A percentile compares a stretch with the other conserved stretches of the same genome.
phyloP scores from a whole-genome alignment of 257 asterid genomes.

The Ballota nigra region DNA sequence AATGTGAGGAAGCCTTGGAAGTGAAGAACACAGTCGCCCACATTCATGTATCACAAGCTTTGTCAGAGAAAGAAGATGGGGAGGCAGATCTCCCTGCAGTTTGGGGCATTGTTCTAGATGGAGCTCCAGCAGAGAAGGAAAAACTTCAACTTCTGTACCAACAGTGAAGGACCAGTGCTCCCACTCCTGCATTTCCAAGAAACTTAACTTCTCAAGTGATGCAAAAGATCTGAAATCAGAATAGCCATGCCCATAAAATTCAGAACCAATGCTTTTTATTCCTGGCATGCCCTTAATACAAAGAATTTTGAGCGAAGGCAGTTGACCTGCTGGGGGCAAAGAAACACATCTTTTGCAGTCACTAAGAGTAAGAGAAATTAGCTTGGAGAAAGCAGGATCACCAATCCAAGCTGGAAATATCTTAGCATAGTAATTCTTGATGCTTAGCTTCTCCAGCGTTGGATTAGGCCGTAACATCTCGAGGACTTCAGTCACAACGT shows the following conservation, averaged over 20 bases:
- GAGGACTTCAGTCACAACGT: constrained; percentile 34
- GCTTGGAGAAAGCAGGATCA: constrained; percentile 36
- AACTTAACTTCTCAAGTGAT: constrained; percentile 36
- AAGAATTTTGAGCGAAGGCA: constrained; percentile 40
- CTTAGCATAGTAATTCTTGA: constrained; percentile 36
- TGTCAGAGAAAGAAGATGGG: constrained; percentile 31
- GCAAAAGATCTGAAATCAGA: constrained; percentile 35
- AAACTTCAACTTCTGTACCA: constrained; percentile 23
- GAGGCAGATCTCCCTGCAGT: constrained; percentile 35
- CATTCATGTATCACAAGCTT: constrained; percentile 38
- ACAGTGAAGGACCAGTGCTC: constrained; percentile 32
- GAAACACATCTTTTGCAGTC: constrained; percentile 39
- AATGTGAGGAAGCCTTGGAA: constrained; percentile 37
- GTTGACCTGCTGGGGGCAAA: constrained; percentile 43
- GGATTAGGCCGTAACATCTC: constrained; percentile 48
- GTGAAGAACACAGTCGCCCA: constrained; percentile 28
- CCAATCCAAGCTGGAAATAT: constrained; percentile 43
- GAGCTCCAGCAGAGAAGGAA: constrained; percentile 42
- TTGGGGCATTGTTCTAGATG: constrained; percentile 45
- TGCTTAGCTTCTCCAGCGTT: constrained; percentile 28
- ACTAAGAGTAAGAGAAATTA: constrained; percentile 35
- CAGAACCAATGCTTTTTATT: constrained; percentile 33
- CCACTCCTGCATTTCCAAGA: constrained; percentile 46
- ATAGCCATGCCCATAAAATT: constrained; percentile 38
- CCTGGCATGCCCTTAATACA: constrained; percentile 33